Base-by-base conservation (phyloP, 345 rosid genomes). In the Dipteronia sinensis region DNA sequence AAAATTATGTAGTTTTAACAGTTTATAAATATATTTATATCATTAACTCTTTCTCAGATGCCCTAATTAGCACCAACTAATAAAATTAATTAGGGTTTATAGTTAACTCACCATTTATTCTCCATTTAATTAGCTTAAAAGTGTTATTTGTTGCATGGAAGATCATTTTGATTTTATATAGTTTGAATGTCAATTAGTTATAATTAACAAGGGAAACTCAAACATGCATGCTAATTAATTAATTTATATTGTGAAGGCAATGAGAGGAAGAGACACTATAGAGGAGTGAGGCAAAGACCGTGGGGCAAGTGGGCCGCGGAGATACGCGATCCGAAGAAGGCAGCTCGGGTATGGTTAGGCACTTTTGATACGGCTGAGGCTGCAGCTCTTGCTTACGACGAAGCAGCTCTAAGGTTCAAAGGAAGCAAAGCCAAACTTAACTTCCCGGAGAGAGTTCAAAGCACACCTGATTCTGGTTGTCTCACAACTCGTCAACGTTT, bases 341-440 rank as follows among this genome's bases (percentile, higher is more conserved):
- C 90, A 1, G 90, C 90, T 31, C 72, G 92, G 3, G 85, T 87
- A 1, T 89, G 92, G 92, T 87, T 92, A 4, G 97, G 97, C 16
- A 92, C 97, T 10, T 92, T 92, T 64, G 90, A 89, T 51, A 90
- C 97, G 0, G 94, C 92, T 1, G 97, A 92, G 77, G 92, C 90
- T 0, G 97, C 97, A 0, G 97, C 97, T 7, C 82, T 89, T 55
- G 97, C 95, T 31, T 92, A 92, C 42, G 97, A 92, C 73, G 89
- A 90, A 74, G 97, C 97, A 0, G 97, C 97, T 66, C 93, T 92
- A 9, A 82, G 90, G 81, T 92, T 92, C 84, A 92, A 91, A 86
- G 97, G 95, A 75, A 85, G 92, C 89, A 90, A 88, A 85, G 95
- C 97, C 2, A 91, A 92, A 80, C 93, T 92, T n/a, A 92, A 92